These are phyloP conservation scores for Petrea volubilis DNA, from an alignment of 257 asterid species.

Conservation along the genomic window DNA sequence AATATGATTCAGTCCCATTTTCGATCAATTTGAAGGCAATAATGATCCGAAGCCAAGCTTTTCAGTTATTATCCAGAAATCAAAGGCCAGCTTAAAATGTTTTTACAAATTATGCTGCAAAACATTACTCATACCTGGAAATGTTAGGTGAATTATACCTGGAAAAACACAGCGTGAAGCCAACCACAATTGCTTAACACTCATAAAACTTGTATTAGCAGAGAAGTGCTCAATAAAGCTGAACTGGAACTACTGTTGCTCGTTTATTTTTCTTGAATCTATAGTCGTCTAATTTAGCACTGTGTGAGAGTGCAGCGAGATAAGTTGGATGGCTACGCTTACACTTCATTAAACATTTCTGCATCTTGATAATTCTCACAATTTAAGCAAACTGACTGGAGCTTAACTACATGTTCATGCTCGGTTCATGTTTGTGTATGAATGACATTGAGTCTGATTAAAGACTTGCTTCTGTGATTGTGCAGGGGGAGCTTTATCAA, in stretches of 20 bases:
- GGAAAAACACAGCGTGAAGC: neutral
- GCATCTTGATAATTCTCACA: neutral
- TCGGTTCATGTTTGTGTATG: slow-evolving; percentile 8
- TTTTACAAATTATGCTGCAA: neutral
- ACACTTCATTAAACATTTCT: neutral
- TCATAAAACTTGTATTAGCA: neutral
- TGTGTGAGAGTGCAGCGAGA: no score
- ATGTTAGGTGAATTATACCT: neutral
- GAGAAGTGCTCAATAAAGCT: neutral
- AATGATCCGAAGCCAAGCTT: slow-evolving; percentile 1
- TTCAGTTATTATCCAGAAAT: slow-evolving; percentile 1
- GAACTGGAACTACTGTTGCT: neutral
- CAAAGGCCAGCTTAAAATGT: neutral
- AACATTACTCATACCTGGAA: slow-evolving; percentile 6
- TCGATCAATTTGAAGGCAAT: neutral
- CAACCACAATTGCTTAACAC: neutral
- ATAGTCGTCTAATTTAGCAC: neutral
- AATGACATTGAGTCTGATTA: no score
- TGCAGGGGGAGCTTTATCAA: slow-evolving; percentile 75
- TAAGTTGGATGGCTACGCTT: no score
- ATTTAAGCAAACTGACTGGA: neutral
- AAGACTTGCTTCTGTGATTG: slow-evolving; percentile 20
- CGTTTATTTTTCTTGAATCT: neutral
- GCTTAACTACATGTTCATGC: slow-evolving; percentile 9
- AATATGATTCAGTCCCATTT: neutral